These are phyloP conservation scores for Prunus campanulata DNA, from an alignment of 306 rosid genomes.

Conservation along the genomic window DNA sequence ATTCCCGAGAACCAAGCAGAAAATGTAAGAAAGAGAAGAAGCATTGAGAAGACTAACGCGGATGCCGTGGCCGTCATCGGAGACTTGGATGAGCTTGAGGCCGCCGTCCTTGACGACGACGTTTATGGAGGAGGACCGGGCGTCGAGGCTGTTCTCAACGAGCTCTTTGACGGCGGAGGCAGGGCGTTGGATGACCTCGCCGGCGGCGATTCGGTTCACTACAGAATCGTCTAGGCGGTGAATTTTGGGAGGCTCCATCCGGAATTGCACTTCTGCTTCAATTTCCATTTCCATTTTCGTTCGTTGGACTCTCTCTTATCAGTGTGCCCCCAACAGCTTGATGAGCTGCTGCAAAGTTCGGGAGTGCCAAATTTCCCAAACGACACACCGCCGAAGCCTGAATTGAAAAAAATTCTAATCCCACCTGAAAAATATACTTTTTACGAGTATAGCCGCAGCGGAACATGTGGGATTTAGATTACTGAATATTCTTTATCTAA, in stretches of 20 bases:
- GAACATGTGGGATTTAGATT: no score
- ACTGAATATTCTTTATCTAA: no score
- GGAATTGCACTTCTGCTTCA: conserved; percentile 11
- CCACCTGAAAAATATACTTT: no score
- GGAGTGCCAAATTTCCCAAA: not conserved
- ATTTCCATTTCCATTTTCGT: conserved; percentile 21
- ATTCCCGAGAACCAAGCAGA: no score
- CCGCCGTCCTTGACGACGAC: conserved; percentile 86
- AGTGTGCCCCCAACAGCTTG: not conserved
- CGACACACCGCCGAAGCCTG: not conserved
- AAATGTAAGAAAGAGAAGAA: not conserved
- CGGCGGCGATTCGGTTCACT: conserved; percentile 93
- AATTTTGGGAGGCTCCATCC: conserved; percentile 62
- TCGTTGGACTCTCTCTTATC: not conserved
- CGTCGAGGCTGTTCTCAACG: conserved; percentile 91
- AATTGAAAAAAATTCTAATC: no score
- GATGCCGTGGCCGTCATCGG: conserved; percentile 93
- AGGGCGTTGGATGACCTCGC: conserved; percentile 92
- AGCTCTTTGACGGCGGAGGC: conserved; percentile 89
- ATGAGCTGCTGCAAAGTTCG: not conserved
- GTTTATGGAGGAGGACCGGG: conserved; percentile 64
- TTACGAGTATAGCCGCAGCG: no score
- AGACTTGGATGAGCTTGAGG: conserved; percentile 89
- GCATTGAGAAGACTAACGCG: conserved; percentile 32
- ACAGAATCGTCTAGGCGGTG: conserved; percentile 75